phyloP scores from a whole-genome alignment of 2,329 filamentous ascomycete genomes.

The Aspergillus sp. region DNA sequence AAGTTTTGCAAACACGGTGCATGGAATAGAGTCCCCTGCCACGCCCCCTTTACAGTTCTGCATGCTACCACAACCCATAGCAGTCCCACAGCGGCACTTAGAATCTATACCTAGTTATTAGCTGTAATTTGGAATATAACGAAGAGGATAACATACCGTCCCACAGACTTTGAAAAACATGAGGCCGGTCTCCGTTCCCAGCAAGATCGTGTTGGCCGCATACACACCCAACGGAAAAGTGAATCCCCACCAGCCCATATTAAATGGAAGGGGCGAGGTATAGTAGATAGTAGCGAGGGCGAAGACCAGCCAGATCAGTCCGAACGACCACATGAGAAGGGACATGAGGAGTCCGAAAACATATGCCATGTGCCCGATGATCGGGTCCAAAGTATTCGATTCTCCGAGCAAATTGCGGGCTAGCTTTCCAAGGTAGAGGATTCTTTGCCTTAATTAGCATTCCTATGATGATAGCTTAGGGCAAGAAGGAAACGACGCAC shows the following conservation, averaged over 20 bases:
- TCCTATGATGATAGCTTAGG: constrained; percentile 15
- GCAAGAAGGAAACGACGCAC: constrained; percentile 31
- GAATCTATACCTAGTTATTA: constrained; percentile 29
- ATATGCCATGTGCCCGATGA: constrained; percentile 57
- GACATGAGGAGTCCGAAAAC: constrained; percentile 56
- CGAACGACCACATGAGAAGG: constrained; percentile 59
- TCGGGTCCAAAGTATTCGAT: constrained; percentile 36
- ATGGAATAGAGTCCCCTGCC: constrained; percentile 48
- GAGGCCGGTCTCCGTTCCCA: constrained; percentile 49
- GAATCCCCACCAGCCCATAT: constrained; percentile 62
- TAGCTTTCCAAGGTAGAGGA: constrained; percentile 52
- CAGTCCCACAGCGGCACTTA: constrained; percentile 48
- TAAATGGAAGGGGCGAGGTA: constrained; percentile 51
- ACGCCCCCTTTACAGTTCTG: constrained; percentile 46
- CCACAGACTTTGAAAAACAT: constrained; percentile 55
- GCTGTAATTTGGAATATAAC: no score
- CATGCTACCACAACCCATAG: constrained; percentile 53
- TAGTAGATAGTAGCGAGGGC: constrained; percentile 49
- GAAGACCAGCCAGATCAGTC: constrained; percentile 55
- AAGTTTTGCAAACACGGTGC: constrained; percentile 50
- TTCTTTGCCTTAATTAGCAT: constrained; percentile 24
- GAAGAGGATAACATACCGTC: constrained; percentile 31
- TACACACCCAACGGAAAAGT: constrained; percentile 58
- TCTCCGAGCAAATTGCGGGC: constrained; percentile 43
- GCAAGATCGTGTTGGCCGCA: constrained; percentile 35